Base-by-base conservation (phyloP, 2,329 filamentous ascomycete genomes). In the Malbranchea zuffiana region DNA sequence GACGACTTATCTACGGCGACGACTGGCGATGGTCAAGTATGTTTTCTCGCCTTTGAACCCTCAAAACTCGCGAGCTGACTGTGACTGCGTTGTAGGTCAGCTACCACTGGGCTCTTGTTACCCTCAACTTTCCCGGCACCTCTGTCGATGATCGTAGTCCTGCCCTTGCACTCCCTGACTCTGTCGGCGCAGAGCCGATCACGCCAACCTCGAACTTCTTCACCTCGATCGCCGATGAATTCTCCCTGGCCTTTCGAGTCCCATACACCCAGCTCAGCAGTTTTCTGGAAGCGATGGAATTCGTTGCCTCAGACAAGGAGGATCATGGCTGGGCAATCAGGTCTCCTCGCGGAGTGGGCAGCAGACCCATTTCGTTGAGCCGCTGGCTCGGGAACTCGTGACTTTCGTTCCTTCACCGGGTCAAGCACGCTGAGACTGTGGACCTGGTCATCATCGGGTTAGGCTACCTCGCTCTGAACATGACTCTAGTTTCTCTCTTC, bases 371-470 rank as follows among this genome's bases (percentile, higher is more conserved):
- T n/a, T n/a, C 79, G 45, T 55, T 93, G 37, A 66, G 71, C 28
- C 73, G 76, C 37, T 92, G 85, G 83, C 62, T 75, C 12, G 66
- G 65, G 37, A 85, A 93, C 54, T 81, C 79, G 15, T 95, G 84
- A 83, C 76, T 73, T 24, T 84, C 84, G 42, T 95, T 96, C 53
- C 66, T 92, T 32, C 87, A 79, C 51, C 54, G 80, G 44, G 61
- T 80, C 49, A 77, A 90, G 75, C 94, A 95, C 55, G 90, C 90
- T 21, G 88, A 98, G 63, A 88, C 86, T 2, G 75, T 96, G 39
- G 90, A 98, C 52, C 95, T 98, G 53, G 72, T 93, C 54, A 98
- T 98, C 59, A 96, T 98, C 88, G 75, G 84, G 18, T 72, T 98
- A 23, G 90, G 90, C 31, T 98, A 98, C 59, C 69, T 96, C 36